phyloP scores from a whole-genome alignment of 2,329 filamentous ascomycete genomes.

The Venturia nashicola region DNA sequence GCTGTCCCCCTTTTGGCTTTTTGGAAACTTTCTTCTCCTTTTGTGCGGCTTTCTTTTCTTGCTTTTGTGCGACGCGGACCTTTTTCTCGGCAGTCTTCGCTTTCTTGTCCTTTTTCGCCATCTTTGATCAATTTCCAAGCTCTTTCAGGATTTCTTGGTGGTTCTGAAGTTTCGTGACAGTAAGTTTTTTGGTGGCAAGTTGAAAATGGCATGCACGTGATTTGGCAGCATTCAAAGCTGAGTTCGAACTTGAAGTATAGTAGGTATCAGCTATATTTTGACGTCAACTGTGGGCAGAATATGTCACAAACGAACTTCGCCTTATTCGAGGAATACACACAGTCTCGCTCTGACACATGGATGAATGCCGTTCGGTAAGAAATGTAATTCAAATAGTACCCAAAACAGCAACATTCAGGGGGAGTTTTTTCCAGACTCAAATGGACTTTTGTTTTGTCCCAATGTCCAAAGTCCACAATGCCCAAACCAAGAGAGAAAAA shows the following conservation, averaged over 20 bases:
- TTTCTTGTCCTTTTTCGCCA: slow-evolving; percentile 45
- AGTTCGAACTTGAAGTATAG: no score
- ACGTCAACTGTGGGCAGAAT: background rate
- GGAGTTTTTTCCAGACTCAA: background rate
- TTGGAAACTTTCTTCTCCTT: slow-evolving; percentile 66
- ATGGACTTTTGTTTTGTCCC: background rate
- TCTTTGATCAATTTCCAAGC: slow-evolving; percentile 11
- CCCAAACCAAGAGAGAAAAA: background rate
- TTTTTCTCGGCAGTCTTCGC: slow-evolving; percentile 41
- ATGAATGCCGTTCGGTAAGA: background rate
- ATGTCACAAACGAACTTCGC: no score
- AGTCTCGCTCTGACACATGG: background rate
- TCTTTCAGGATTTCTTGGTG: background rate
- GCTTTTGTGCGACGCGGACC: slow-evolving; percentile 53
- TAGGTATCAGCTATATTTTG: background rate
- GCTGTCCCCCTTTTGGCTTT: slow-evolving; percentile 44
- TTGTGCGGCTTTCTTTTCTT: slow-evolving; percentile 66
- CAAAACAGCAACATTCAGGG: background rate
- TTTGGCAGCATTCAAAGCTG: background rate
- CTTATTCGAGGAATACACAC: no score
- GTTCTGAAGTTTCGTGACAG: background rate
- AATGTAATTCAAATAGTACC: background rate
- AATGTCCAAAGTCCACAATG: background rate
- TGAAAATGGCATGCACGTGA: background rate
- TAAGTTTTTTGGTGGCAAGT: background rate